These are phyloP conservation scores for Hanseniaspora thailandica DNA, from an alignment of 805 yeast species.

Conservation along the genomic window DNA sequence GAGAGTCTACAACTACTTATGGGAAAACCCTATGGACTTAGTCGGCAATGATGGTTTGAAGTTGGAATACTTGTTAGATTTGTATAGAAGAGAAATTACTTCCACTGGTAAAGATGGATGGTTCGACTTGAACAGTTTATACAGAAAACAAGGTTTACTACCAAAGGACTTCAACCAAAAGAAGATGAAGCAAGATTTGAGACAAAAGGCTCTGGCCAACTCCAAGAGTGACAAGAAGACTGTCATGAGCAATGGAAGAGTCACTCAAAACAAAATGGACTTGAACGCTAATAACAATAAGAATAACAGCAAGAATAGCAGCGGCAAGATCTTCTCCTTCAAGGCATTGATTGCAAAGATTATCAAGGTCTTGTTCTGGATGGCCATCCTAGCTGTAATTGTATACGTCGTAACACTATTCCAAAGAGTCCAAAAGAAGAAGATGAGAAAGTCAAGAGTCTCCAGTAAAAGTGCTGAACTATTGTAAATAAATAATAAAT, in stretches of 20 bases:
- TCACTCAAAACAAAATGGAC: neutral
- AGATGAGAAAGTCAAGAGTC: constrained; percentile 12
- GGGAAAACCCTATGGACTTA: constrained; percentile 13
- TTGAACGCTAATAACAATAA: neutral
- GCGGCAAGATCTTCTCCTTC: constrained; percentile 6
- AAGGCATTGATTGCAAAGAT: constrained; percentile 1
- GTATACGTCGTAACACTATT: constrained; percentile 8
- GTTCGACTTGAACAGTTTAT: constrained; percentile 13
- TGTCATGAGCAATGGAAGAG: constrained; percentile 5
- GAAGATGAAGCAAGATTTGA: constrained; percentile 2
- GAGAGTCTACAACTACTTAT: constrained; percentile 9
- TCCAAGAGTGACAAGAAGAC: neutral
- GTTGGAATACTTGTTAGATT: constrained; percentile 11
- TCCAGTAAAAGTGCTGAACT: constrained; percentile 13
- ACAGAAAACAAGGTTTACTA: constrained; percentile 15
- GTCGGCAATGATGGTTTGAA: constrained; percentile 14
- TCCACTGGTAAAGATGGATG: constrained; percentile 1
- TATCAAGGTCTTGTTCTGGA: neutral
- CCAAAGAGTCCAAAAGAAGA: constrained; percentile 15
- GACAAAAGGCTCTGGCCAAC: constrained; percentile 1
- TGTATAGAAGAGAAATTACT: constrained; percentile 14
- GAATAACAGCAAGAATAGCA: neutral
- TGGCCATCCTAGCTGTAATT: constrained; percentile 1
- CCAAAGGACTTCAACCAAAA: constrained; percentile 12
- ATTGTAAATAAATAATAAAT: neutral